Percentiles rank a stretch among this genome's conserved stretches.
Conservation (phyloP, 805 yeast species). For the Sporopachydermia quercuum region DNA sequence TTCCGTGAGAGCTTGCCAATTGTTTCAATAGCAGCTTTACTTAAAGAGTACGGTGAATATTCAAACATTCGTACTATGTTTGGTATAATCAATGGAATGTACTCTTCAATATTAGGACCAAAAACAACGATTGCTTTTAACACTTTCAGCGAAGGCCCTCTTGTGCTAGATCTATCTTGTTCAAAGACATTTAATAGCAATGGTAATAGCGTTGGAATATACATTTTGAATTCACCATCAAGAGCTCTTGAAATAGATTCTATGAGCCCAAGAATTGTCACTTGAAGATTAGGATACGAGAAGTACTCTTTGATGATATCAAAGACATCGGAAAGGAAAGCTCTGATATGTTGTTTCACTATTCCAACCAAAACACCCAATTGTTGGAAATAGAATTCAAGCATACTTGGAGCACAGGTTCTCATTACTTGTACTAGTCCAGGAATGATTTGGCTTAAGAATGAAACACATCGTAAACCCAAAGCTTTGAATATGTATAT, state of each 20-base stretch:
- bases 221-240: slow-evolving; percentile 83
- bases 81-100: slow-evolving; percentile 77
- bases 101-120: slow-evolving; percentile 81
- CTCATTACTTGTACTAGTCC: slow-evolving; percentile 79
- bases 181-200: slow-evolving; percentile 64
- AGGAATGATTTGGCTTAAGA: slow-evolving; percentile 74
- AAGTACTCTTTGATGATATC: slow-evolving; percentile 65
- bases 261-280: slow-evolving; percentile 62
- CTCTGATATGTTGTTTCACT: slow-evolving; percentile 82
- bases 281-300: slow-evolving; percentile 44
- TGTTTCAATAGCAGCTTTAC: slow-evolving; percentile 65
- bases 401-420: slow-evolving; percentile 59
- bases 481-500: slow-evolving; percentile 81
- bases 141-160: slow-evolving; percentile 44
- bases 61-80: slow-evolving; percentile 73
- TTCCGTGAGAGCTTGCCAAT: slow-evolving; percentile 67
- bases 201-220: slow-evolving; percentile 65
- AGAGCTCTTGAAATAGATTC: slow-evolving; percentile 77
- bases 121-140: slow-evolving; percentile 73
- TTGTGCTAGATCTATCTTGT: slow-evolving; percentile 40
- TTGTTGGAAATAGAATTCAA: slow-evolving; percentile 83
- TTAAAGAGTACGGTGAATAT: slow-evolving; percentile 38
- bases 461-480: slow-evolving; percentile 82
- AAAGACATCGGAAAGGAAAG: slow-evolving; percentile 64
- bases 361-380: slow-evolving; percentile 63